These are phyloP conservation scores for Tolypocladium tundrense DNA, from an alignment of 2,329 filamentous ascomycete species.

Conservation along the genomic window DNA sequence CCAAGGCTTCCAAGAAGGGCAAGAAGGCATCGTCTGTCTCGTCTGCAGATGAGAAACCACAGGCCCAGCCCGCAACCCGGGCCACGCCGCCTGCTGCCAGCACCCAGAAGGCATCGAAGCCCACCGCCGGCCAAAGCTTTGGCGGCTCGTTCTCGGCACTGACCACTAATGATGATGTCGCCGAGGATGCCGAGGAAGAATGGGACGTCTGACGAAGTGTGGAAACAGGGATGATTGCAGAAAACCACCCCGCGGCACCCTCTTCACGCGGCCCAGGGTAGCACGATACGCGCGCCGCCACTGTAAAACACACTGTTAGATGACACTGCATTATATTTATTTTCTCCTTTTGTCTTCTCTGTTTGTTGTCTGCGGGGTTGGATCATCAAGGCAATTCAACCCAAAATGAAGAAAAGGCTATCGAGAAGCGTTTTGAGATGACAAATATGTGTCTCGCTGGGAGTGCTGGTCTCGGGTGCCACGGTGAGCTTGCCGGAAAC, in stretches of 20 bases:
- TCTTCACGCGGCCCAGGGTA: not conserved
- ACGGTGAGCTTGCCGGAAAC: not conserved
- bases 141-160: conserved; percentile 41
- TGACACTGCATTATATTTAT: conserved; percentile 2
- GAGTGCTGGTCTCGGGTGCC: not conserved
- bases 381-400: conserved; percentile 9
- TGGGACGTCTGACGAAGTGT: conserved; percentile 36
- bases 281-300: not conserved
- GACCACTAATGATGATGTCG: conserved; percentile 27
- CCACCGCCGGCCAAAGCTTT: conserved; percentile 23
- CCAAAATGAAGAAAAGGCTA: conserved; percentile 1
- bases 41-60: conserved; percentile 23
- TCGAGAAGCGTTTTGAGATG: not conserved
- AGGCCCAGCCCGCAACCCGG: conserved; percentile 17
- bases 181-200: conserved; percentile 34
- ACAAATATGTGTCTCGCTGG: not conserved
- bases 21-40: conserved; percentile 22
- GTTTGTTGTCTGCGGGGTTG: conserved; percentile 10
- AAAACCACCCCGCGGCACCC: not conserved
- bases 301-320: conserved; percentile 2
- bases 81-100: conserved; percentile 17
- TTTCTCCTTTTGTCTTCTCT: conserved; percentile 9
- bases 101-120: conserved; percentile 19
- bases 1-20: conserved; percentile 33
- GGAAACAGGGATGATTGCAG: not conserved